Base-by-base conservation (phyloP, 2,329 filamentous ascomycete genomes). In the Aspergillus chevalieri region DNA sequence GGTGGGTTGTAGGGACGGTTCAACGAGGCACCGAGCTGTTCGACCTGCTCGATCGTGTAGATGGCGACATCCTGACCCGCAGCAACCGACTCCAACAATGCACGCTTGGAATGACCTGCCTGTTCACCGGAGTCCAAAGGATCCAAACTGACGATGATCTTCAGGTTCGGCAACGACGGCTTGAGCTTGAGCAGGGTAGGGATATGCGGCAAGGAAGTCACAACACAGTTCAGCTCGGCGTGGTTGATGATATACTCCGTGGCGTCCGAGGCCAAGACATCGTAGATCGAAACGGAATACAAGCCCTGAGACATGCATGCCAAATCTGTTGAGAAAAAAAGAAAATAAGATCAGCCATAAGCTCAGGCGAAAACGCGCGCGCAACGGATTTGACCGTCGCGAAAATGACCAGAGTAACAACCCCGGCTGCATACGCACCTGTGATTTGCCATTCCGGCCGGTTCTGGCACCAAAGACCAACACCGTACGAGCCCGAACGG, bases 201-300 rank as follows among this genome's bases (percentile, higher is more conserved):
- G 47, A 96, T 84, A 64, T 95, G 91, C 41, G 83, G 82, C 43
- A 96, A 75, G 24, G 87, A 90, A 51, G 87, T 85, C 54, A 86
- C 83, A 36, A 97, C 82, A 62, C 84, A 88, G 51, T 78, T 70
- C 49, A 97, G 75, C 54, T 84, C 79, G 48, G 89, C 83, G 68
- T 97, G 92, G 71, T 94, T 94, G 74, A 97, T 86, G 70, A 98
- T 96, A 74, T 88, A 97, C 73, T 97, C 90, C 50, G 88, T 91
- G 2, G 91, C 83, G 58, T 95, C 89, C 10, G 92, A 86, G 8
- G 92, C 92, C 4, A 98, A 81, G 10, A 92, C 96, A 70, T 97
- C 93, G 75, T 98, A 98, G 46, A 98, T 85, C 4, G 92, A 95
- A 48, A 98, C 90, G 19, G 86, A 88, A 72, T 80, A 97, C 26